phyloP scores from a whole-genome alignment of 257 asterid species.

The Orobanche coerulescens region DNA sequence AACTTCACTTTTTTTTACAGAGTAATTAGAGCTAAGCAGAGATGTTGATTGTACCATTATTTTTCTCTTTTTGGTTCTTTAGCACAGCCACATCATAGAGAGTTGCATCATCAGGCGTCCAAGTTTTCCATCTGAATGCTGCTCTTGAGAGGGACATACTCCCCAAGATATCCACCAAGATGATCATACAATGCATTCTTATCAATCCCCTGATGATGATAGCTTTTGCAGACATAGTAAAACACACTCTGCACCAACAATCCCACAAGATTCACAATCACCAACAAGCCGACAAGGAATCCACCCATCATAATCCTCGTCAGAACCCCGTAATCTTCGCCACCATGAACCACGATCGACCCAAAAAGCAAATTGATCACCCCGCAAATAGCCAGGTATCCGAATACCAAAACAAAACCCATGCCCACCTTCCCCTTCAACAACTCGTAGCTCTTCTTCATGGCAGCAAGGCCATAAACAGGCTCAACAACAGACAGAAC shows the following conservation, averaged over 20 bases:
- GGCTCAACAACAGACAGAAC: slow-evolving; percentile 70
- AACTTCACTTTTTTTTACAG: no score
- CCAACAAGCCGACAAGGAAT: slow-evolving; percentile 75
- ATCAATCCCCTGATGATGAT: slow-evolving; percentile 80
- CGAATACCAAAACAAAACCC: slow-evolving; percentile 59
- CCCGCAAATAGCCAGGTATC: slow-evolving; percentile 59
- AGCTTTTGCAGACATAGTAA: slow-evolving; percentile 92
- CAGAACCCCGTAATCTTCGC: slow-evolving; percentile 46
- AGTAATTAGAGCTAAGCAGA: no score
- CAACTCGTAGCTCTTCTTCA: slow-evolving; percentile 33
- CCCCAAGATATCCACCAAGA: slow-evolving; percentile 96
- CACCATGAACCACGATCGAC: slow-evolving; percentile 71
- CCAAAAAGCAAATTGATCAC: slow-evolving; percentile 53
- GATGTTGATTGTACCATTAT: no score
- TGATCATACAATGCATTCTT: slow-evolving; percentile 80
- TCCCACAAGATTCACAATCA: slow-evolving; percentile 78
- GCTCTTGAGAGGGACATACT: slow-evolving; percentile 92
- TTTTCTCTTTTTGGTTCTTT: no score
- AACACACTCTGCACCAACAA: slow-evolving; percentile 89
- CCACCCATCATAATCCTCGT: slow-evolving; percentile 74
- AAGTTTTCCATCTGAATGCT: slow-evolving; percentile 90
- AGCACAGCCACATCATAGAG: no score
- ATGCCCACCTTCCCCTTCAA: slow-evolving; percentile 35
- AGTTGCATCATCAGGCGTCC: slow-evolving; percentile 41
- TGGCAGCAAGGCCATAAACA: slow-evolving; percentile 29